A percentile compares a stretch with the other conserved stretches of the same genome.
phyloP scores from a whole-genome alignment of 225 moss, liverwort and hornwort species.

The Sphagnum tenellum region DNA sequence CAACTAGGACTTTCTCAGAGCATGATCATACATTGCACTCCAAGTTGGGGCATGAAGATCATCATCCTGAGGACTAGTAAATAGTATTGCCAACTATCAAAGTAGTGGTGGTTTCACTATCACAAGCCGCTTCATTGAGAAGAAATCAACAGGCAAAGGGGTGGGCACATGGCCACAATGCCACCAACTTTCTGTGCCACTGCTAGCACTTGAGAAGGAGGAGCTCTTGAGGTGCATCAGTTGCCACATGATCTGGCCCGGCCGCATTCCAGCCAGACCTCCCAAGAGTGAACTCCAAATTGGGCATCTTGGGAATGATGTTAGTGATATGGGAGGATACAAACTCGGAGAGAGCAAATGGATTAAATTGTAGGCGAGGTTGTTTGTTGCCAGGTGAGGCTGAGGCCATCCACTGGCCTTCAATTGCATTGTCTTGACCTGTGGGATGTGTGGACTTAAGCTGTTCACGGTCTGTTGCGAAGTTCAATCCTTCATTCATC shows the following conservation, averaged over 20 bases:
- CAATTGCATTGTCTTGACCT: not conserved
- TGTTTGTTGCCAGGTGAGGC: slow-evolving; percentile 9
- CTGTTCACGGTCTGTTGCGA: slow-evolving; percentile 11
- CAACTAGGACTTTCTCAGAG: no score
- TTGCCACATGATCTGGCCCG: slow-evolving; percentile 17
- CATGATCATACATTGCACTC: no score
- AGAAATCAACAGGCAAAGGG: no score
- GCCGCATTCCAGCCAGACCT: slow-evolving; percentile 42
- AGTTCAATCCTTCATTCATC: slow-evolving; percentile 36
- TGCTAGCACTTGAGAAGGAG: slow-evolving; percentile 30
- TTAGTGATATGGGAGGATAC: slow-evolving; percentile 30
- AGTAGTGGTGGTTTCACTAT: no score
- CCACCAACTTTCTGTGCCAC: no score
- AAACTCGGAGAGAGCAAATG: slow-evolving; percentile 32
- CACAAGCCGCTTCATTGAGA: no score
- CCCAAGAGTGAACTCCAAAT: slow-evolving; percentile 40
- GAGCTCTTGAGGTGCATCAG: slow-evolving; percentile 33
- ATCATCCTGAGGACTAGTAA: no score
- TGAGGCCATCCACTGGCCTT: slow-evolving; percentile 2
- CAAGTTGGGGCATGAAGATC: no score
- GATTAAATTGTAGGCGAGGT: slow-evolving; percentile 7
- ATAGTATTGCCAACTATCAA: no score
- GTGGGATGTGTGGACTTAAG: not conserved
- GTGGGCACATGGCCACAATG: no score
- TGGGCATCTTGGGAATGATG: slow-evolving; percentile 20